phyloP scores from a whole-genome alignment of 345 rosid species.

The Microthlaspi erraticum region DNA sequence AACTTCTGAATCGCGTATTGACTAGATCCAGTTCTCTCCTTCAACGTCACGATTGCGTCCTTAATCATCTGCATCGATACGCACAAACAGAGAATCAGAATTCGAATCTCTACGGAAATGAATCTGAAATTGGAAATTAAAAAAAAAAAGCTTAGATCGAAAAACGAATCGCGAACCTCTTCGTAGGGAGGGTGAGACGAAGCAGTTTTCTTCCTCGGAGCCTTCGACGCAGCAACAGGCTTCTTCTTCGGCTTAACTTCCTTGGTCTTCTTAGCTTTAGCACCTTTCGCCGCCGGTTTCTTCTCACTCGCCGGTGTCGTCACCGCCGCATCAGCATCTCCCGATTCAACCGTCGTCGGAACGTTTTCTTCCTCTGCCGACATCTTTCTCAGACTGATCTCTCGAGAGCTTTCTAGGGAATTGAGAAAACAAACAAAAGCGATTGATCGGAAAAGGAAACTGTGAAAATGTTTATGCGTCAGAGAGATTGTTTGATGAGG shows the following conservation, averaged over 20 bases:
- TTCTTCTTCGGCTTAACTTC: constrained; percentile 54
- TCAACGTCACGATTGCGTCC: constrained; percentile 67
- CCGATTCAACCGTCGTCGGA: constrained; percentile 51
- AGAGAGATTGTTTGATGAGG: constrained; percentile 35
- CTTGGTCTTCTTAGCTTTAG: constrained; percentile 54
- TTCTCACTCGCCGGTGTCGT: constrained; percentile 44
- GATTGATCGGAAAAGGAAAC: background rate
- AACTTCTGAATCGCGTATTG: constrained; percentile 85
- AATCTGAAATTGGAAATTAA: background rate
- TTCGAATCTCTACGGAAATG: background rate
- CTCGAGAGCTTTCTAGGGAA: background rate
- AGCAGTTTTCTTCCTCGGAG: constrained; percentile 49
- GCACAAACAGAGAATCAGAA: background rate
- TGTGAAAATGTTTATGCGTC: constrained; percentile 12
- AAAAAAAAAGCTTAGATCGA: background rate
- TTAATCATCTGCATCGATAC: constrained; percentile 65
- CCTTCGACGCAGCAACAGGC: constrained; percentile 35
- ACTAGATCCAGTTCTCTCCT: constrained; percentile 90
- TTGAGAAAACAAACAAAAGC: background rate
- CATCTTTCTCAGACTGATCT: constrained; percentile 9
- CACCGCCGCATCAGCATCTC: constrained; percentile 42
- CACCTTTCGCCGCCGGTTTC: constrained; percentile 48
- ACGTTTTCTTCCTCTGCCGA: constrained; percentile 40
- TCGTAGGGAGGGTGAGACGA: constrained; percentile 73
- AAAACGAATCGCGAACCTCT: constrained; percentile 49